Evolutionary conservation across 192 early-diverging fungal species (phyloP).

Genomic region (Glomus cerebriforme): DNA sequence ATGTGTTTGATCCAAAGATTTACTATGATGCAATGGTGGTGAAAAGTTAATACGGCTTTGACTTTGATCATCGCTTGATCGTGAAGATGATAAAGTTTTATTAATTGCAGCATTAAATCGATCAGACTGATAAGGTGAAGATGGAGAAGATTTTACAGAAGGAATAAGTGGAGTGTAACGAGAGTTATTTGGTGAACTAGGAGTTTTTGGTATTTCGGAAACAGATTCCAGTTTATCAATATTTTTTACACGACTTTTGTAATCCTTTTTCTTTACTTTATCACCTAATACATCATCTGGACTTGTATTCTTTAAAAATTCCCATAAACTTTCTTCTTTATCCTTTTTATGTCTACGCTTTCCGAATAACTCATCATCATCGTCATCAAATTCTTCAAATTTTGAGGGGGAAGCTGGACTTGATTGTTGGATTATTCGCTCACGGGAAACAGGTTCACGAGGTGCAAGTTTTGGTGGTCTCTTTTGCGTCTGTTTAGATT

Average conservation of each 20-base stretch:
- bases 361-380: background rate
- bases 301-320: conserved; percentile 30
- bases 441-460: conserved; percentile 14
- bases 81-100: background rate
- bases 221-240: background rate
- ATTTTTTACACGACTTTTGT: conserved; percentile 7
- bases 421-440: background rate
- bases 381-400: background rate
- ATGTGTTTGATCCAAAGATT: background rate
- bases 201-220: background rate
- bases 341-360: conserved; percentile 10
- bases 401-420: background rate
- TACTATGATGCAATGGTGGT: background rate
- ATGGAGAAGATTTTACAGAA: background rate
- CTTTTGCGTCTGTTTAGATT: background rate
- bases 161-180: conserved; percentile 15
- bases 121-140: background rate
- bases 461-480: conserved; percentile 29
- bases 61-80: background rate
- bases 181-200: background rate
- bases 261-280: conserved; percentile 18
- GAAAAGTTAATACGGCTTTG: background rate
- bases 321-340: conserved; percentile 32
- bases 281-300: conserved; percentile 26
- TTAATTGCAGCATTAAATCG: background rate